Evolutionary conservation across 805 yeast genomes (phyloP).

Genomic region (Teunomyces pallodes): DNA sequence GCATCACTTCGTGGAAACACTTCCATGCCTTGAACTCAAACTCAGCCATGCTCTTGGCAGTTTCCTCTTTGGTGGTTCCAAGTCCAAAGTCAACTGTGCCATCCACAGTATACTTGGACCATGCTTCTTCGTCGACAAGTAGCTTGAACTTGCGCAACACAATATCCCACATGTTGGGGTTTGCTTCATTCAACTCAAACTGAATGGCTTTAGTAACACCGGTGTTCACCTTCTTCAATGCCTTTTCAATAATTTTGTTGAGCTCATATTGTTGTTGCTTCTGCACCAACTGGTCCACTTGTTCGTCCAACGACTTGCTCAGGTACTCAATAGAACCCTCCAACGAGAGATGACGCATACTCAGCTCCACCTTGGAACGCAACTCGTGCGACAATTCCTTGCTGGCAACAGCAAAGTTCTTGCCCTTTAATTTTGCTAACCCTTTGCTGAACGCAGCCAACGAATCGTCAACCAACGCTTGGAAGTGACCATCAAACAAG

Average conservation of each 20-base stretch:
- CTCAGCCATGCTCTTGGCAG: constrained; percentile 36
- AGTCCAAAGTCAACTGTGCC: constrained; percentile 57
- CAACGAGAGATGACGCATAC: constrained; percentile 12
- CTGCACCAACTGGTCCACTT: constrained; percentile 39
- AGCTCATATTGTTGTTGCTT: constrained; percentile 37
- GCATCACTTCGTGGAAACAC: constrained; percentile 54
- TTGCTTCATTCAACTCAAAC: constrained; percentile 15
- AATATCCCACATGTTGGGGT: constrained; percentile 17
- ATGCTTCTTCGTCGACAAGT: constrained; percentile 6
- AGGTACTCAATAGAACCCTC: constrained; percentile 10
- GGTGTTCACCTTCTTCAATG: constrained; percentile 45
- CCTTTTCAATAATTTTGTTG: constrained; percentile 29
- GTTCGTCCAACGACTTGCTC: constrained; percentile 25
- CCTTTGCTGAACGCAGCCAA: constrained; percentile 10
- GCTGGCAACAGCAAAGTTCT: constrained; percentile 11
- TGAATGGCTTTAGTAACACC: constrained; percentile 39
- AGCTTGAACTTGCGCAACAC: constrained; percentile 18
- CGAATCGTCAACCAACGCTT: constrained; percentile 16
- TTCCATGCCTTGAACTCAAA: constrained; percentile 65
- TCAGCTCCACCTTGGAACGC: background rate
- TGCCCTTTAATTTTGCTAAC: constrained; percentile 10
- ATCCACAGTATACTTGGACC: constrained; percentile 9
- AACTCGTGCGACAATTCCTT: background rate
- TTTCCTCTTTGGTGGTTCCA: constrained; percentile 51
- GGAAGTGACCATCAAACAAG: constrained; percentile 34